phyloP scores from a whole-genome alignment of 2,329 filamentous ascomycete species.

The Cadophora sp. region DNA sequence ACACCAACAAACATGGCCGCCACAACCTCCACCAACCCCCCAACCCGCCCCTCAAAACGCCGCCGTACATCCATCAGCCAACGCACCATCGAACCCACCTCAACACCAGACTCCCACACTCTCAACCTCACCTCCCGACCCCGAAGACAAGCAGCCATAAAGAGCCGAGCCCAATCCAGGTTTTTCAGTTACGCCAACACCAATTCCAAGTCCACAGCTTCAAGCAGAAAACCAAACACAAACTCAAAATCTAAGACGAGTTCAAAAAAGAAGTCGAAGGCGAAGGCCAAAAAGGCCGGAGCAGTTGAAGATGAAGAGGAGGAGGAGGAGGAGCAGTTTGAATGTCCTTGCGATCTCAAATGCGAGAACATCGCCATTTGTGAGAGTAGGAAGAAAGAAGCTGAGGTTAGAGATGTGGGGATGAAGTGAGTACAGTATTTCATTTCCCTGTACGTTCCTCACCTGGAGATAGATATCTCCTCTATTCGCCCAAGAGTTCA shows the following conservation, averaged over 20 bases:
- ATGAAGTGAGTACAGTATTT: conserved; percentile 7
- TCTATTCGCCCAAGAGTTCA: no score
- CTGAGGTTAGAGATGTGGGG: conserved; percentile 5
- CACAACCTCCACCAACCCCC: background rate
- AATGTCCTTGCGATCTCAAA: background rate
- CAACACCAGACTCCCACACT: background rate
- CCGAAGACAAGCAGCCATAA: background rate
- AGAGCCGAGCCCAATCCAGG: background rate
- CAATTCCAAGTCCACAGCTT: background rate
- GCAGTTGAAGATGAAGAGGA: background rate
- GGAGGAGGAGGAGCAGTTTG: background rate
- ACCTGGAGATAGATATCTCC: no score
- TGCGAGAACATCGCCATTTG: background rate
- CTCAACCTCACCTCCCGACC: background rate
- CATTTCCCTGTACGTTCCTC: no score
- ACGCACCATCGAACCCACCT: background rate
- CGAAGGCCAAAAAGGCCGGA: background rate
- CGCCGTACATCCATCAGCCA: background rate
- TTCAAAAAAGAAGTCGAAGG: background rate
- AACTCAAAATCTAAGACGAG: background rate
- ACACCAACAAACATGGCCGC: background rate
- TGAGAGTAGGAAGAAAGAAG: conserved; percentile 6
- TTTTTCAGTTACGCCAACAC: background rate
- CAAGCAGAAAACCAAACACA: background rate
- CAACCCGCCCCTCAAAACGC: background rate